A percentile compares a stretch with the other conserved stretches of the same genome.
Evolutionary conservation across 2,329 filamentous ascomycete species (phyloP).

Genomic region (Rachicladosporium sp.): DNA sequence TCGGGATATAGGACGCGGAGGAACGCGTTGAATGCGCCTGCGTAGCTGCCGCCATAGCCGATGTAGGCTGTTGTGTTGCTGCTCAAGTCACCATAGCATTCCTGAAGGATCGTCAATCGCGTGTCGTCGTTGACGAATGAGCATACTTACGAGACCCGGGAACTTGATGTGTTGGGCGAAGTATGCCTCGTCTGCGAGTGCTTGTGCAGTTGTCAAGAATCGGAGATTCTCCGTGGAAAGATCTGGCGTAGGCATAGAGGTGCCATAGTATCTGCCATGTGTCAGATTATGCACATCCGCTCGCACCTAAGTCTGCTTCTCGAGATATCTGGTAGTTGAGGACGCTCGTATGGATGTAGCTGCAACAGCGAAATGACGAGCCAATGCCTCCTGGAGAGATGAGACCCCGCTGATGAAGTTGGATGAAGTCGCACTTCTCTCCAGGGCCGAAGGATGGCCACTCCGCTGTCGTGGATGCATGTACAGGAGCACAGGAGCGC

Average conservation of each 20-base stretch:
- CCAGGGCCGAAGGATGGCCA: too few species aligned
- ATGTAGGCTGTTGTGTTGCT: slow-evolving; percentile 58
- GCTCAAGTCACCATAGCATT: slow-evolving; percentile 46
- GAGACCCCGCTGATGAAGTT: too few species aligned
- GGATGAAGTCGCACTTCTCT: too few species aligned
- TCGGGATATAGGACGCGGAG: slow-evolving; percentile 66
- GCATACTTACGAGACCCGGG: slow-evolving; percentile 43
- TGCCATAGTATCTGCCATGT: slow-evolving; percentile 59
- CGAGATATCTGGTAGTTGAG: too few species aligned
- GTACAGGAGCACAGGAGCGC: too few species aligned
- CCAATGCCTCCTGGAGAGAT: too few species aligned
- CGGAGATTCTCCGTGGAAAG: slow-evolving; percentile 59
- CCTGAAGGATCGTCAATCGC: slow-evolving; percentile 22
- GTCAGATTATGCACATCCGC: too few species aligned
- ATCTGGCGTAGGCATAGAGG: slow-evolving; percentile 56
- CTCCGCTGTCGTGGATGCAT: too few species aligned
- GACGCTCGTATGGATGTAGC: too few species aligned
- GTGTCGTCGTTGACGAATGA: background rate
- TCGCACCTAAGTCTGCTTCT: too few species aligned
- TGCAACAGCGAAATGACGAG: too few species aligned
- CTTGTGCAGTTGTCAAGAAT: slow-evolving; percentile 74
- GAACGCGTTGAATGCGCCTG: slow-evolving; percentile 67
- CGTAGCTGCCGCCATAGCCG: slow-evolving; percentile 73
- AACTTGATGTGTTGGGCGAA: slow-evolving; percentile 65
- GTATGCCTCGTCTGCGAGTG: slow-evolving; percentile 68